A percentile compares a stretch with the other conserved stretches of the same genome.
Conservation (phyloP, 345 rosid genomes). For the Cardamine resedifolia region DNA sequence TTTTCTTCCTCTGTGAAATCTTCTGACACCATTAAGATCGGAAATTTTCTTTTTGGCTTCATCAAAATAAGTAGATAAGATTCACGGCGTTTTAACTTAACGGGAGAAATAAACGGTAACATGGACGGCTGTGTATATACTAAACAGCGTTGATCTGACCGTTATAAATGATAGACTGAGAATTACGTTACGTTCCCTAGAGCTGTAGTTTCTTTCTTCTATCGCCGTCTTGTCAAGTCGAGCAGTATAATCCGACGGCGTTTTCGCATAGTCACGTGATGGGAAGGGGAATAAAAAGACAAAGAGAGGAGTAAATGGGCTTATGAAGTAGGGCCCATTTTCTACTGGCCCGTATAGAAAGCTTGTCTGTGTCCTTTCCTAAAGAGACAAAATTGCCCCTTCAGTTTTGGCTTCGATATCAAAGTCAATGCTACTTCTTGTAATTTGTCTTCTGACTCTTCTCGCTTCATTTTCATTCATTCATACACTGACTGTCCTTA, state of each 20-base stretch:
- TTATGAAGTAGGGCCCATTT: slow-evolving; percentile 34
- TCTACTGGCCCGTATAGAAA: slow-evolving; percentile 30
- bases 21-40: slow-evolving; percentile 29
- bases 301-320: slow-evolving; percentile 39
- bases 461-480: not conserved
- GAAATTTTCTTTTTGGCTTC: not conserved
- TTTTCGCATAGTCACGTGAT: slow-evolving; percentile 25
- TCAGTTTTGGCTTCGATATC: slow-evolving; percentile 23
- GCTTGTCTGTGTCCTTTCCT: slow-evolving; percentile 33
- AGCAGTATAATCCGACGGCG: slow-evolving; percentile 7
- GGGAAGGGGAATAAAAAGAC: no score
- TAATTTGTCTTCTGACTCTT: slow-evolving; percentile 3
- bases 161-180: slow-evolving; percentile 13
- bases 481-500: not conserved
- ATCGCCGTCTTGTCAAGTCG: slow-evolving; percentile 29
- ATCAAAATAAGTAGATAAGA: not conserved
- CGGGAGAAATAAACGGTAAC: not conserved
- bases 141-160: slow-evolving; percentile 14
- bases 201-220: not conserved
- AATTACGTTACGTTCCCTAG: slow-evolving; percentile 23
- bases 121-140: not conserved
- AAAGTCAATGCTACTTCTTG: slow-evolving; percentile 32
- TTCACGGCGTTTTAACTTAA: slow-evolving; percentile 20
- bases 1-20: slow-evolving; percentile 17
- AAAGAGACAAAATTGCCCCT: slow-evolving; percentile 37